These are phyloP conservation scores for Anastatica hierochuntica DNA, from an alignment of 345 rosid genomes.

Conservation along the genomic window DNA sequence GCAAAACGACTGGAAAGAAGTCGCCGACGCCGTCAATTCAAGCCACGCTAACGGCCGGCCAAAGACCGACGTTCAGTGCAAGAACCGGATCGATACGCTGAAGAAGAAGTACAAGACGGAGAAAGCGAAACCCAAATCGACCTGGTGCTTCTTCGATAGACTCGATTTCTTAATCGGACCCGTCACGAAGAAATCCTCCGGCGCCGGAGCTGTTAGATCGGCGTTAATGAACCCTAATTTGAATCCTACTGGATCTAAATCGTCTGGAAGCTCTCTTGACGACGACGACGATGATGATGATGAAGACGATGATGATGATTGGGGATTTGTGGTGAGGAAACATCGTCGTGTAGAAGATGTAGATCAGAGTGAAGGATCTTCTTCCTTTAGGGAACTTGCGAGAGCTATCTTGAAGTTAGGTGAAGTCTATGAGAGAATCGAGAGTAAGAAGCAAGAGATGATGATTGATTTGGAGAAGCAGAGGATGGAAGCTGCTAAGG, in stretches of 20 bases:
- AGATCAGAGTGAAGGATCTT: conserved; percentile 32
- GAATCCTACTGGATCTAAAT: conserved; percentile 16
- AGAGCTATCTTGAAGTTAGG: conserved; percentile 56
- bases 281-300: conserved; percentile 28
- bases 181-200: conserved; percentile 21
- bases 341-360: conserved; percentile 31
- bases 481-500: conserved; percentile 60
- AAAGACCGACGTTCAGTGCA: conserved; percentile 62
- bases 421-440: conserved; percentile 59
- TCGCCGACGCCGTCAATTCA: conserved; percentile 60
- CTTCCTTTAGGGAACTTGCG: conserved; percentile 47
- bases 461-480: conserved; percentile 75
- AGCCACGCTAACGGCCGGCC: conserved; percentile 37
- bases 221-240: conserved; percentile 19
- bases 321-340: conserved; percentile 34
- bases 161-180: conserved; percentile 45
- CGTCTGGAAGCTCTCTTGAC: conserved; percentile 38
- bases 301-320: conserved; percentile 38
- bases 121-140: conserved; percentile 32
- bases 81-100: conserved; percentile 62
- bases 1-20: conserved; percentile 74
- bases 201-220: conserved; percentile 12
- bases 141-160: conserved; percentile 43
- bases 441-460: conserved; percentile 49
- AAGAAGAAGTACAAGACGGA: conserved; percentile 61